Evolutionary conservation across 2,329 filamentous ascomycete genomes (phyloP), one percentile per base, ranked within the genome.

Genomic region (Leptographium radiaticola): DNA sequence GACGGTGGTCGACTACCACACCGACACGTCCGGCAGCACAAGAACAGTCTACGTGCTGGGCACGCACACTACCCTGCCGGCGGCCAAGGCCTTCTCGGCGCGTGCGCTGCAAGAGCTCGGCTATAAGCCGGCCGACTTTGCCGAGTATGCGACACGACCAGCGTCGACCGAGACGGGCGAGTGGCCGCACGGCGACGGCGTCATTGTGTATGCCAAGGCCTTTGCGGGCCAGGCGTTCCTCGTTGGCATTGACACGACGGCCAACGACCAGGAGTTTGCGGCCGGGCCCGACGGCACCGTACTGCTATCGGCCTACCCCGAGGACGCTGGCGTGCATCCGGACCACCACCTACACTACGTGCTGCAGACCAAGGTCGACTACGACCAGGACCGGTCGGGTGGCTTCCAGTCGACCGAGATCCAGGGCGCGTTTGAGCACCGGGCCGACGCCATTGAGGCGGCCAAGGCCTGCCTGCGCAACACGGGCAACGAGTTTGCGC

Each of bases 351-450:
- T 74, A 54, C 65, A 70, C 56, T 70, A 70, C 60, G 66, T 74
- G 13, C 54, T 74, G 51, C 70, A 73, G 60, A 71, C 67, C 7
- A 66, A 61, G n/a, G 63, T 69, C 36, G 63, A 72, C 60, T 72
- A 72, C 62, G 66, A 67, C 53, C 61, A 62, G 40, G 69, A 70
- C 55, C 66, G 67, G 18, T 63, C 60, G 12, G 67, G 66, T 39
- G 59, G 58, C 6, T 59, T 56, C 46, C 68, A 71, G 58, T 59
- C 56, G 5, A 68, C 65, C 25, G 64, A 71, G 55, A 68, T 75
- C 45, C 63, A 68, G 56, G 71, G 70, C 33, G 63, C 63, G 10
- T 73, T 68, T 54, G 50, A 62, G 13, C 63, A 61, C 20, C 63
- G 65, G 1, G 58, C 56, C 3, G 63, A 66, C 30, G 71, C 71